Percentiles rank a stretch among this genome's conserved stretches.
Evolutionary conservation across 805 yeast species (phyloP).

Genomic region (Saccharomyces jurei): DNA sequence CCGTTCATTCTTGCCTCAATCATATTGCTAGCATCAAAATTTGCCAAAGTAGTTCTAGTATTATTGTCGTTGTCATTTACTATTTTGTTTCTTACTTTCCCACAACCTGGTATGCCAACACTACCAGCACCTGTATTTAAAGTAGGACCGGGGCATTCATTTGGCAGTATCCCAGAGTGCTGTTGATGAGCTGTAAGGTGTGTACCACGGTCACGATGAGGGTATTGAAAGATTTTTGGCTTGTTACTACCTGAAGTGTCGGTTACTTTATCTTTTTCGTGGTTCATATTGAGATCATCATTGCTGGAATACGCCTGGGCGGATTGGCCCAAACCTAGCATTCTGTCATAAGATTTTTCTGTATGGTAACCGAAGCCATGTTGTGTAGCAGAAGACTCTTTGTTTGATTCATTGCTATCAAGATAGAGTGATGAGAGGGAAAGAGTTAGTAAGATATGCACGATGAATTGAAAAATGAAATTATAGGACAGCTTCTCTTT

Average conservation of each 20-base stretch:
- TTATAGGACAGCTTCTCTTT: neutral
- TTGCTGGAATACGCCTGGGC: constrained; percentile 3
- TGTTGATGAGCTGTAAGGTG: neutral
- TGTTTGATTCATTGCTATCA: neutral
- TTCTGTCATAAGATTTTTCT: constrained; percentile 4
- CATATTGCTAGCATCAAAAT: constrained; percentile 5
- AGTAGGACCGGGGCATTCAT: constrained; percentile 1
- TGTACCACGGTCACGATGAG: neutral
- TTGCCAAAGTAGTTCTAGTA: neutral
- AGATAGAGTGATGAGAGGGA: neutral
- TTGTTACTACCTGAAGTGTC: neutral
- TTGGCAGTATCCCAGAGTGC: constrained; percentile 5
- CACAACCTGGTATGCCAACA: constrained; percentile 12
- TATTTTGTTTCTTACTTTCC: neutral
- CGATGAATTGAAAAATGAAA: neutral
- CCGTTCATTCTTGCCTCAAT: constrained; percentile 12
- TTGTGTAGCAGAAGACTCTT: neutral
- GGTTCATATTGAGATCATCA: neutral
- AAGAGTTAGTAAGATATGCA: neutral
- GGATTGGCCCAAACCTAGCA: constrained; percentile 10
- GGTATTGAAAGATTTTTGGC: neutral
- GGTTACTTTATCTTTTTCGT: neutral
- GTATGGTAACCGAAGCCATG: constrained; percentile 3
- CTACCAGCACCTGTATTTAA: constrained; percentile 1
- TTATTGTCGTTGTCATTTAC: neutral